Evolutionary conservation across 805 yeast species (phyloP), one percentile per base, ranked within the genome.

Genomic region (Teunomyces panamensis): DNA sequence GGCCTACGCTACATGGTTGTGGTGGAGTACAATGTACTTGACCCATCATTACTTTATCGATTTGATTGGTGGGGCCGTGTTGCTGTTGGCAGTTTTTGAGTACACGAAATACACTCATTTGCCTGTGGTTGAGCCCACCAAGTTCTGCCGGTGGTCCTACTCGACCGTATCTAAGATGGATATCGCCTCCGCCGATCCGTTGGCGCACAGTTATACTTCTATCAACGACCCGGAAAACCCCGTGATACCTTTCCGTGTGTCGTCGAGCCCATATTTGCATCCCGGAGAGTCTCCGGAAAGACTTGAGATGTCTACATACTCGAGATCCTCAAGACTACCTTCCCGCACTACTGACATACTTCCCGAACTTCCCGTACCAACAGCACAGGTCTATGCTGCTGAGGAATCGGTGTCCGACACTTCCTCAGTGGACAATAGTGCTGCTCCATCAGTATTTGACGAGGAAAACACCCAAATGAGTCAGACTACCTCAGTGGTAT

Each of bases 21-120:
- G 98, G 98, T 94, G 97, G 96, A 80, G 94, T 44, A 94, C 98
- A 11, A 92, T 92, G 99, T 92, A 92, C 67, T 77, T 92, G 60
- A 92, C 97, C 0, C 99, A 92, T 68, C 99, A 92, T 69, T 92
- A 92, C 65, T 94, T 94, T 61, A 82, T 92, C 50, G 98, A 92
- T 64, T 79, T 92, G 45, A 88, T 89, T 59, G 92, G 89, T n/a
- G 99, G 99, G 17, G 92, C 97, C 1, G 78, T 83, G n/a, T 73
- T 94, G 48, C 83, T 96, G 0, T 77, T 84, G 50, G 64, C 79
- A 11, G 83, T 87, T 29, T 91, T 89, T 66, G 75, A 79, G 51
- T 78, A 83, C 56, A 82, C 89, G 46, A 84, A 83, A 62, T 81
- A 84, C 58, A 79, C 75, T 14, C 80, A 77, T 54, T 70, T 91